Evolutionary conservation across 208 protist species (phyloP).

Genomic region (Leishmania arabica): DNA sequence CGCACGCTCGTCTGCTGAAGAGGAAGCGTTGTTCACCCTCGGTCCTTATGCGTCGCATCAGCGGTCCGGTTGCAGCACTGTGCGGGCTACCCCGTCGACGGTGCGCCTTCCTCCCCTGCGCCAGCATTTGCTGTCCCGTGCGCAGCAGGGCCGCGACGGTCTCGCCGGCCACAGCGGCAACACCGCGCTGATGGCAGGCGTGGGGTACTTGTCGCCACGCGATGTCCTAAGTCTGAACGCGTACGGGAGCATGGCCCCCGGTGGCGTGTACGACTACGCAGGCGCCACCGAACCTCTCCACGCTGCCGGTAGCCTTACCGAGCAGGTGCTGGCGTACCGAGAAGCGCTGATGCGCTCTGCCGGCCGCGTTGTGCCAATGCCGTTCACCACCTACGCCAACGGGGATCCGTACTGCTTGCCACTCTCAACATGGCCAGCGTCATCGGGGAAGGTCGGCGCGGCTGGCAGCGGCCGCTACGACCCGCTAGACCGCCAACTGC

Average conservation of each 20-base stretch:
- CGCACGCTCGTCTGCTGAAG: not conserved
- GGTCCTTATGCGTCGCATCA: not conserved
- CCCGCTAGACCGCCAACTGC: constrained; percentile 1
- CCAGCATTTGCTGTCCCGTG: not conserved
- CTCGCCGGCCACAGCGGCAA: not conserved
- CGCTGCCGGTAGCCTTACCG: not conserved
- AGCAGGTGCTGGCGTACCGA: constrained; percentile 49
- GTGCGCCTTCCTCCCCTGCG: constrained; percentile 5
- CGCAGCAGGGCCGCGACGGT: not conserved
- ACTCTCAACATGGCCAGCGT: constrained; percentile 11
- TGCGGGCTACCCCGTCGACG: not conserved
- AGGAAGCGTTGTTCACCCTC: not conserved
- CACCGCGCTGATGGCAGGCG: constrained; percentile 5
- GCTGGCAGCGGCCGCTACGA: not conserved
- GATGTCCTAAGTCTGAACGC: constrained; percentile 50
- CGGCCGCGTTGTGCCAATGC: constrained; percentile 21
- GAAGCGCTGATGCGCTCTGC: constrained; percentile 32
- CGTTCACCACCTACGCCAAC: constrained; percentile 29
- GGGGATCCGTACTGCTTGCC: constrained; percentile 30
- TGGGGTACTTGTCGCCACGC: constrained; percentile 46
- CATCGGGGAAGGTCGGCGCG: not conserved
- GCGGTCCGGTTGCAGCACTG: not conserved
- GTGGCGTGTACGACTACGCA: constrained; percentile 21
- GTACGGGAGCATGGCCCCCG: constrained; percentile 27
- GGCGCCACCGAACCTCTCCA: constrained; percentile 8